Conservation (phyloP, 345 rosid genomes). For the Melaleuca alternifolia region DNA sequence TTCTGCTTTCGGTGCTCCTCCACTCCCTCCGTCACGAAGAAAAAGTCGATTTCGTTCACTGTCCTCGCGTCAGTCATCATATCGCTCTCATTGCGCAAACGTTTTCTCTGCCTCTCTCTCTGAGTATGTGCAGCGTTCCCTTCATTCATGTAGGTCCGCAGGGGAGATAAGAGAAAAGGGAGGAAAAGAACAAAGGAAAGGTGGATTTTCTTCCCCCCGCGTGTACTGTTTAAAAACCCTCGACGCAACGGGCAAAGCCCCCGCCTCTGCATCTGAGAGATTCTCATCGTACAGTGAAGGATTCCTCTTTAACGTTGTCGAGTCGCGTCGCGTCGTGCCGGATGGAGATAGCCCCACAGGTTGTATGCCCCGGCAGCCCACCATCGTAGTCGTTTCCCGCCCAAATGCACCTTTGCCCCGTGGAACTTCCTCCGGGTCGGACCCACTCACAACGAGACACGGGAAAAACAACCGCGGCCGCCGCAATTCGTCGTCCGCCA, state of each 20-base stretch:
- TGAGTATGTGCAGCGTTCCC: not conserved
- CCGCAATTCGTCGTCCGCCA: not conserved
- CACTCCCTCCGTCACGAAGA: not conserved
- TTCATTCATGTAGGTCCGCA: not conserved
- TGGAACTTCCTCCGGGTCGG: not conserved
- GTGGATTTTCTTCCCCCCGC: not conserved
- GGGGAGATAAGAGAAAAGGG: not conserved
- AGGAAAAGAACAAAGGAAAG: not conserved
- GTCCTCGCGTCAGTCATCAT: not conserved
- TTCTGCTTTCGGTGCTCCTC: not conserved
- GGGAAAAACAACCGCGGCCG: not conserved
- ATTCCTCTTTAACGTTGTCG: not conserved
- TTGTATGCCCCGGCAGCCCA: not conserved
- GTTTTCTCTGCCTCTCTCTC: not conserved
- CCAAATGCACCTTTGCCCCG: not conserved
- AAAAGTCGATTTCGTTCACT: not conserved
- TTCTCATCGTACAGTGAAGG: not conserved
- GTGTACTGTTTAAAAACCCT: not conserved
- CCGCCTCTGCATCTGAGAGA: not conserved
- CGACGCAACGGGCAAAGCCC: not conserved
- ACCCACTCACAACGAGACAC: not conserved
- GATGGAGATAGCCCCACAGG: not conserved
- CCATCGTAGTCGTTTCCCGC: not conserved
- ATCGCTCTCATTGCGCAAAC: not conserved
- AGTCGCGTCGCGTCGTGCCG: not conserved